A percentile compares a stretch with the other conserved stretches of the same genome.
Conservation (phyloP, 768 basidiomycete species). For the Lactarius sanguifluus region DNA sequence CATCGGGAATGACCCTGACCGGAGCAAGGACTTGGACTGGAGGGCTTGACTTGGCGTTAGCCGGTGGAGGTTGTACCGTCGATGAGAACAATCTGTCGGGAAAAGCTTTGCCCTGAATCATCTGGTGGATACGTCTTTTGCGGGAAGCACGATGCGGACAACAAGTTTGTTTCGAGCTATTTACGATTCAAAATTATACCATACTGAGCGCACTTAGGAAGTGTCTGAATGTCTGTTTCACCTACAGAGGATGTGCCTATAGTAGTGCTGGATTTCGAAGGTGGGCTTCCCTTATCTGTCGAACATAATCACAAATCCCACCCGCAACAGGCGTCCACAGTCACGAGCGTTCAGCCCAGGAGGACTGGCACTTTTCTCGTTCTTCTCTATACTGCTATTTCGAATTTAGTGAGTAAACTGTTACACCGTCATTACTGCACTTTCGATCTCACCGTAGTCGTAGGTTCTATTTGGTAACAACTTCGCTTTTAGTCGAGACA, state of each 20-base stretch:
- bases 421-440: neutral
- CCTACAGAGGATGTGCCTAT: slow-evolving; percentile 55
- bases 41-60: slow-evolving; percentile 34
- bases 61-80: slow-evolving; percentile 66
- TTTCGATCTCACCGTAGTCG: neutral
- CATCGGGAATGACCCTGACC: neutral
- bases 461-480: slow-evolving; percentile 67
- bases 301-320: neutral
- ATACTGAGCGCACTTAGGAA: slow-evolving; percentile 32
- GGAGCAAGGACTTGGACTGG: too few species aligned
- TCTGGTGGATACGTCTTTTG: slow-evolving; percentile 62
- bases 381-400: slow-evolving; percentile 64
- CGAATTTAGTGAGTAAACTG: slow-evolving; percentile 49
- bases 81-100: slow-evolving; percentile 66
- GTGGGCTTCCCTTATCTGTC: slow-evolving; percentile 32
- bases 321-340: slow-evolving; percentile 52
- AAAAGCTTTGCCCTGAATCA: slow-evolving; percentile 62
- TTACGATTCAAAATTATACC: neutral
- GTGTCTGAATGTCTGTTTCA: slow-evolving; percentile 68
- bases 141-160: slow-evolving; percentile 63
- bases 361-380: slow-evolving; percentile 56
- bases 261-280: slow-evolving; percentile 66
- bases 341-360: slow-evolving; percentile 62
- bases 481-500: slow-evolving; percentile 60
- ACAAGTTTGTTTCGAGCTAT: slow-evolving; percentile 38